Evolutionary conservation across 441 rosid species (phyloP), one percentile per base, ranked within the genome.

Genomic region (Macaranga tanarius): DNA sequence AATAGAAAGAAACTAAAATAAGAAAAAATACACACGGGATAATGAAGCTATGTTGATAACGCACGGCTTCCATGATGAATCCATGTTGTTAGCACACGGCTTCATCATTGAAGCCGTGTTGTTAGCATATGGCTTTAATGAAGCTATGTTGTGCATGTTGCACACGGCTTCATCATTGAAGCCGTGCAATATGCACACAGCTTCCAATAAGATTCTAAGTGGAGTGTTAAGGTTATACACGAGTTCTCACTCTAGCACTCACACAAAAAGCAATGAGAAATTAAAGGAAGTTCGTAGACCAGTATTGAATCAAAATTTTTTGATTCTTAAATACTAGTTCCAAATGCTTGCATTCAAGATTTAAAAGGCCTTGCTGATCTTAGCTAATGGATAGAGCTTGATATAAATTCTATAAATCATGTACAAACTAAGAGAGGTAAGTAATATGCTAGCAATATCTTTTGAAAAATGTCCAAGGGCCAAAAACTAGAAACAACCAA

Each of bases 401-500:
- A 6, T 28, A 40, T 31, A 31, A 31, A 31, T 31, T 5, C 38
- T 8, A 52, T 62, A 20, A 22, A 38, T 47, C 15, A 47, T 44
- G 25, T 50, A 17, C 66, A 19, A 20, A 31, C 15, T 62, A 48
- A 48, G 31, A 26, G n/a, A 22, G 47, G 19, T 31, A 45, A 34
- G 59, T 48, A 10, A 19, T 38, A 34, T 50, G 34, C 51, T 22
- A 69, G 59, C 59, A 50, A 71, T 4, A 61, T 13, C 45, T 71
- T 34, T 25, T 10, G 51, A 20, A 55, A 22, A 68, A 20, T 17
- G 4, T 9, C 12, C 8, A 17, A 8, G n/a, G 50, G 50, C 26
- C 48, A 7, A 67, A 57, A 23, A 19, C 38, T 7, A 51, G 20
- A 40, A 61, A 54, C 44, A 52, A 60, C 38, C 11, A 31, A 57